A percentile compares a stretch with the other conserved stretches of the same genome.
Evolutionary conservation across 2,329 filamentous ascomycete genomes (phyloP).

Genomic region (Penicillium polonicum): DNA sequence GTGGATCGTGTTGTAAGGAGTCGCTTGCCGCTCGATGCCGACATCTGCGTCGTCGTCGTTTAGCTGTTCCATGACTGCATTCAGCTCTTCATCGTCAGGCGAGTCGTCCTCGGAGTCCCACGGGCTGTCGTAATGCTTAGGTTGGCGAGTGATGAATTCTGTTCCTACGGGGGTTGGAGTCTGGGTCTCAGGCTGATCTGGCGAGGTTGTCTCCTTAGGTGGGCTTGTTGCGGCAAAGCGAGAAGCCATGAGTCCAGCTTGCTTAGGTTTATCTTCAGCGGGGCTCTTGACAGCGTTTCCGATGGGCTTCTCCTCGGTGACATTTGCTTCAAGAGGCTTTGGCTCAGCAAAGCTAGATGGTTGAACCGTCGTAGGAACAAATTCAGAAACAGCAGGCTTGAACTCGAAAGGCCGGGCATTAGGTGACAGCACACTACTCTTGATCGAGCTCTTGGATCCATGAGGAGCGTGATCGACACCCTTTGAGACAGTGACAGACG

Average conservation of each 20-base stretch:
- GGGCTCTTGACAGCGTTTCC: constrained; percentile 10
- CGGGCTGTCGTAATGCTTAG: constrained; percentile 8
- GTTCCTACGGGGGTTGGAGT: neutral
- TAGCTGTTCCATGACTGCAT: constrained; percentile 86
- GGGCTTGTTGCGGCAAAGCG: constrained; percentile 36
- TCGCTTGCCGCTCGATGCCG: constrained; percentile 65
- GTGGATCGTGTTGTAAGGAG: constrained; percentile 27
- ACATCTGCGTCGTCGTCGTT: constrained; percentile 70
- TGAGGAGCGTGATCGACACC: constrained; percentile 18
- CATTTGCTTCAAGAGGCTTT: constrained; percentile 10
- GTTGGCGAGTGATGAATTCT: neutral
- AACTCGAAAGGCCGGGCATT: constrained; percentile 68
- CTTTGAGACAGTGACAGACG: constrained; percentile 5
- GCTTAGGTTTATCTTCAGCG: neutral
- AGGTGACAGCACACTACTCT: constrained; percentile 64
- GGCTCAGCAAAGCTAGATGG: constrained; percentile 17
- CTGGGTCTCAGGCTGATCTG: constrained; percentile 9
- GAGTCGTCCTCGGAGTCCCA: constrained; percentile 34
- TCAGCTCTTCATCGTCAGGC: constrained; percentile 67
- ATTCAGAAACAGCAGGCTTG: constrained; percentile 35
- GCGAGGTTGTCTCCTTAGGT: constrained; percentile 19
- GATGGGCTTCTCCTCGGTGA: constrained; percentile 16
- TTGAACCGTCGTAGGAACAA: constrained; percentile 24
- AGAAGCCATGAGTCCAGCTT: constrained; percentile 36
- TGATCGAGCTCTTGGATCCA: constrained; percentile 26